A percentile compares a stretch with the other conserved stretches of the same genome.
These are phyloP conservation scores for Ophiostoma ips DNA, from an alignment of 2,329 filamentous ascomycete species.

Conservation along the genomic window DNA sequence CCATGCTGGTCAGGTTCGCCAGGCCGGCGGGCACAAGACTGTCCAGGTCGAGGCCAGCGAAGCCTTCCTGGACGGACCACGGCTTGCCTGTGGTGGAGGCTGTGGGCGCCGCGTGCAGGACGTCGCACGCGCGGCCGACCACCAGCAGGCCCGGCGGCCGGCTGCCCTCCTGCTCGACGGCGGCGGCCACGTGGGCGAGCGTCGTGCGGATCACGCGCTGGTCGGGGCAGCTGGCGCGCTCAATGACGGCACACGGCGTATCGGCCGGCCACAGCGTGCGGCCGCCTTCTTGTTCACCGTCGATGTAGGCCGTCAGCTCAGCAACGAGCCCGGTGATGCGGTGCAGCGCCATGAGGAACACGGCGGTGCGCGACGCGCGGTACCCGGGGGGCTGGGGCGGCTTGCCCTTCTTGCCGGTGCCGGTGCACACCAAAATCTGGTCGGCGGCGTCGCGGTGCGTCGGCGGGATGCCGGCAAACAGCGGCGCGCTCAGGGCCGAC, in stretches of 20 bases:
- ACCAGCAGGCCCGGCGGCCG: conserved; percentile 80
- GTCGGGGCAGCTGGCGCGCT: conserved; percentile 85
- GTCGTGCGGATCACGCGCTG: conserved; percentile 87
- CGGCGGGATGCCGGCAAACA: conserved; percentile 76
- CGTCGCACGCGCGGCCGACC: conserved; percentile 71
- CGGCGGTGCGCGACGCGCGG: conserved; percentile 63
- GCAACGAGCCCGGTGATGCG: conserved; percentile 60
- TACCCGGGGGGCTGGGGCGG: conserved; percentile 71
- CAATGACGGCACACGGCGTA: conserved; percentile 87
- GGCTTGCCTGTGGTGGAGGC: neutral
- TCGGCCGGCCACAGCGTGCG: conserved; percentile 50
- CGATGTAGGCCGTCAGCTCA: conserved; percentile 45
- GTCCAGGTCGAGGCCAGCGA: conserved; percentile 9
- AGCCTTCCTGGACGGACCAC: conserved; percentile 14
- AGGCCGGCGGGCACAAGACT: conserved; percentile 1
- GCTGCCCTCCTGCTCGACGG: conserved; percentile 79
- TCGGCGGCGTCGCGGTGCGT: conserved; percentile 86
- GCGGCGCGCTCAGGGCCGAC: conserved; percentile 68
- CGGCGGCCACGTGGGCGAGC: conserved; percentile 60
- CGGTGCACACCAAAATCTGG: conserved; percentile 90
- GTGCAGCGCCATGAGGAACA: conserved; percentile 93
- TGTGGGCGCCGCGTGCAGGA: conserved; percentile 38
- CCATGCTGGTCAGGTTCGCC: conserved; percentile 1
- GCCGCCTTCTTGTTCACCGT: conserved; percentile 14
- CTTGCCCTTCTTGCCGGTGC: conserved; percentile 81